Evolutionary conservation across 441 rosid genomes (phyloP).

Genomic region (Cnidoscolus chayamansa): DNA sequence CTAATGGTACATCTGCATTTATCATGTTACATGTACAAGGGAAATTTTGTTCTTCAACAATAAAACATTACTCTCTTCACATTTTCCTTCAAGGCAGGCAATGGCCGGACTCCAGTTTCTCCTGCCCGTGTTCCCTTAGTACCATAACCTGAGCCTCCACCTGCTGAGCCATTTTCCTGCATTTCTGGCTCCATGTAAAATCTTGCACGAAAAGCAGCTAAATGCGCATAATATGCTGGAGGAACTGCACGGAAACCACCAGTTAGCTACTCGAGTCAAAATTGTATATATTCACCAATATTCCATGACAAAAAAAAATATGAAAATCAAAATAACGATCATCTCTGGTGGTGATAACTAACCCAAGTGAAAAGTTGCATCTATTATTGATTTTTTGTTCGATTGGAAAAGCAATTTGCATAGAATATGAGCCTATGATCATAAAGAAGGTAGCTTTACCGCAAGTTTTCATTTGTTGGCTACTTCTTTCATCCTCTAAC

Average conservation of each 20-base stretch:
- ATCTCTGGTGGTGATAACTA: too few relatives aligned
- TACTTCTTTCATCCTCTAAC: too few relatives aligned
- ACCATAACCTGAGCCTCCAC: conserved; percentile 30
- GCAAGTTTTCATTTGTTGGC: too few relatives aligned
- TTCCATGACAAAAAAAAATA: neutral
- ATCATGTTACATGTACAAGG: conserved; percentile 21
- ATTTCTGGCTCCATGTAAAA: conserved; percentile 92
- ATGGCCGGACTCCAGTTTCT: conserved; percentile 65
- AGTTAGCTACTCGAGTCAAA: neutral
- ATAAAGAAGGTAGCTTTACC: too few relatives aligned
- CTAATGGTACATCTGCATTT: conserved; percentile 21
- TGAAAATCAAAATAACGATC: neutral
- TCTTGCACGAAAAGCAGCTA: conserved; percentile 96
- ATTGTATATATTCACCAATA: neutral
- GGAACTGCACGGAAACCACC: conserved; percentile 60
- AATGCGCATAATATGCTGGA: conserved; percentile 95
- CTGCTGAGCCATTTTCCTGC: conserved; percentile 68
- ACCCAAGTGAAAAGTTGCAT: too few relatives aligned
- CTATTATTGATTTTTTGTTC: too few relatives aligned
- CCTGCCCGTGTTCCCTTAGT: conserved; percentile 40
- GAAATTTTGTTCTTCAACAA: conserved; percentile 40
- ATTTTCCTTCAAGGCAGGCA: conserved; percentile 95
- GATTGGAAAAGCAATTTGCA: too few relatives aligned
- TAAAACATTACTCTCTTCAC: conserved; percentile 98
- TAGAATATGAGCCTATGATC: too few relatives aligned